Evolutionary conservation across 208 protist species (phyloP).

Genomic region (Acanthamoeba healyi): DNA sequence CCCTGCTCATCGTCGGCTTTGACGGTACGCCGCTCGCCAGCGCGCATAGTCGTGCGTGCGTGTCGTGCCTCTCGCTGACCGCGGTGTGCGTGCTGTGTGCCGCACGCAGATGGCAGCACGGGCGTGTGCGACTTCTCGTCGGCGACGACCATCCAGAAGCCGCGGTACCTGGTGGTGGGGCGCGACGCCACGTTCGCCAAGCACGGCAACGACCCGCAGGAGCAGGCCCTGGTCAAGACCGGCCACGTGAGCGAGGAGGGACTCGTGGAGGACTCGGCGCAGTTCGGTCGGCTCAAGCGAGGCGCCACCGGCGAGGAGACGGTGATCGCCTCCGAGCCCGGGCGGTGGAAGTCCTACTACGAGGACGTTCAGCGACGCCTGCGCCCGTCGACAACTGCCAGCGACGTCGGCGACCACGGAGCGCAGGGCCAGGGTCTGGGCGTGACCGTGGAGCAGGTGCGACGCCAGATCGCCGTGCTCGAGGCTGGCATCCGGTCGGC

Average conservation of each 20-base stretch:
- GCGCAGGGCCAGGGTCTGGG: too few species aligned
- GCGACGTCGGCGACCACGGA: neutral
- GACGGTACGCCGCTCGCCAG: conserved; percentile 9
- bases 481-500: conserved; percentile 40
- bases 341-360: conserved; percentile 47
- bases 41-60: neutral
- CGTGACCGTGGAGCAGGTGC: conserved; percentile 37
- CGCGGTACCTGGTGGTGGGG: conserved; percentile 21
- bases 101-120: neutral
- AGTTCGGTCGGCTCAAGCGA: neutral
- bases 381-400: neutral
- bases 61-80: neutral
- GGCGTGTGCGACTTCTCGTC: conserved; percentile 34
- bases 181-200: conserved; percentile 54
- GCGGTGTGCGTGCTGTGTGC: neutral
- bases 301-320: neutral
- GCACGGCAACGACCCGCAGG: conserved; percentile 34
- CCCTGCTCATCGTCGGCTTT: conserved; percentile 54
- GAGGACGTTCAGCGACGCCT: neutral
- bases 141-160: conserved; percentile 50
- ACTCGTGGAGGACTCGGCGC: neutral
- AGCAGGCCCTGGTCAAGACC: conserved; percentile 10
- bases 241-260: conserved; percentile 12
- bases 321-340: neutral
- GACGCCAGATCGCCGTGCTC: conserved; percentile 46